Conservation (phyloP, 2,329 filamentous ascomycete species). For the Epichloe coenophiala region DNA sequence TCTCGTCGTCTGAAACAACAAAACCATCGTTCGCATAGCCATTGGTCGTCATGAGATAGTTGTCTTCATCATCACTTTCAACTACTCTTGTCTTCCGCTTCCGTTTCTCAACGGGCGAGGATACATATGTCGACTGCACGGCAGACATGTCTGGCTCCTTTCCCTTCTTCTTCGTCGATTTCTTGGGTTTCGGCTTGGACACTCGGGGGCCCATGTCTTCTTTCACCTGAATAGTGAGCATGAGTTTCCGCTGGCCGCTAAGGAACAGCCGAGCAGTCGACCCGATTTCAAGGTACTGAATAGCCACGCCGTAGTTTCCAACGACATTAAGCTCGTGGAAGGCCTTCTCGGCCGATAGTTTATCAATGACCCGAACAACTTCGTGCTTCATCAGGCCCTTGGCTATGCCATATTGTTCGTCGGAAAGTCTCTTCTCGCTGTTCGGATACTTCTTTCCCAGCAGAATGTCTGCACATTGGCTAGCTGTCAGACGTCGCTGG, state of each 20-base stretch:
- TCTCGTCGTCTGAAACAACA: constrained; percentile 27
- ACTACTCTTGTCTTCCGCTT: constrained; percentile 13
- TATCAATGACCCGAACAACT: constrained; percentile 71
- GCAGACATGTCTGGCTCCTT: constrained; percentile 26
- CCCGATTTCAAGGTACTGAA: constrained; percentile 53
- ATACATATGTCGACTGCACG: constrained; percentile 33
- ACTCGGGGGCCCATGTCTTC: constrained; percentile 16
- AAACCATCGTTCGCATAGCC: constrained; percentile 38
- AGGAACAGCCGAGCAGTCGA: constrained; percentile 29
- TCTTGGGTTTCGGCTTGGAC: constrained; percentile 20
- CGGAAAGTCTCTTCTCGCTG: constrained; percentile 37
- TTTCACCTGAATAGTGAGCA: constrained; percentile 28
- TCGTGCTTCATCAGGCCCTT: constrained; percentile 59
- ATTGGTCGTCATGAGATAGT: constrained; percentile 27
- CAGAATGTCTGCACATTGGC: constrained; percentile 75
- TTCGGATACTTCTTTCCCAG: constrained; percentile 54
- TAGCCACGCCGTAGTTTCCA: constrained; percentile 47
- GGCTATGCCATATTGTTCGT: constrained; percentile 54
- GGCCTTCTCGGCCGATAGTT: constrained; percentile 59
- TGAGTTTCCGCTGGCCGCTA: constrained; percentile 29
- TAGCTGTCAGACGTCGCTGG: constrained; percentile 51
- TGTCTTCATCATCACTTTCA: constrained; percentile 22
- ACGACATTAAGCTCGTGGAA: constrained; percentile 53
- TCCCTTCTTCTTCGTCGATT: constrained; percentile 22
- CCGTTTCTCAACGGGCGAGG: constrained; percentile 34